A percentile compares a stretch with the other conserved stretches of the same genome.
Evolutionary conservation across 805 yeast species (phyloP).

Genomic region (Isabelozyma gotoi): DNA sequence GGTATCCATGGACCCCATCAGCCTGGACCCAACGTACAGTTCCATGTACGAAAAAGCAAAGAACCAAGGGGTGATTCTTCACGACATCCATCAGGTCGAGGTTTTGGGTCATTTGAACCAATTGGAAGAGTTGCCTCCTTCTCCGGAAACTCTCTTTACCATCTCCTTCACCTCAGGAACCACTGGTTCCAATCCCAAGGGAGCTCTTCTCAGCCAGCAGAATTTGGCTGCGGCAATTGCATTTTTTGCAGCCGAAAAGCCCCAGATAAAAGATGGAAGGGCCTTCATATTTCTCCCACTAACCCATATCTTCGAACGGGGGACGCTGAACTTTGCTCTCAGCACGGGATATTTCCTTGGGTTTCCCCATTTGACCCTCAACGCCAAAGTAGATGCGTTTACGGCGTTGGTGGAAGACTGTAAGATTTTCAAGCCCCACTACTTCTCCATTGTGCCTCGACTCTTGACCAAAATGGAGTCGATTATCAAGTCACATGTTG

Average conservation of each 20-base stretch:
- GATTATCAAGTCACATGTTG: slow-evolving; percentile 13
- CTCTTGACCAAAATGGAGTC: slow-evolving; percentile 39
- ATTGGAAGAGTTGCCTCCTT: slow-evolving; percentile 43
- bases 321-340: slow-evolving; percentile 18
- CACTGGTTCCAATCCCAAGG: slow-evolving; percentile 68
- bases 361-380: slow-evolving; percentile 22
- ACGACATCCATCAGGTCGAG: slow-evolving; percentile 32
- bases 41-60: slow-evolving; percentile 12
- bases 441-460: slow-evolving; percentile 32
- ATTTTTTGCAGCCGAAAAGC: slow-evolving; percentile 29
- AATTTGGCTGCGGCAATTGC: slow-evolving; percentile 49
- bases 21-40: background rate
- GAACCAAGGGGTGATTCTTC: slow-evolving; percentile 17
- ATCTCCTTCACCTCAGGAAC: slow-evolving; percentile 76
- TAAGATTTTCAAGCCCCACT: slow-evolving; percentile 23
- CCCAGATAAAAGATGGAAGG: slow-evolving; percentile 2
- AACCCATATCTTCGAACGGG: slow-evolving; percentile 38
- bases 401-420: slow-evolving; percentile 29
- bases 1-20: slow-evolving; percentile 21
- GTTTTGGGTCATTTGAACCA: slow-evolving; percentile 30
- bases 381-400: slow-evolving; percentile 16
- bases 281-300: slow-evolving; percentile 31
- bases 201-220: slow-evolving; percentile 57
- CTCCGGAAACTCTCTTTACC: slow-evolving; percentile 50
- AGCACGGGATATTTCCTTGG: slow-evolving; percentile 28